Evolutionary conservation across 805 yeast genomes (phyloP).

Genomic region (Yarrowia divulgata): DNA sequence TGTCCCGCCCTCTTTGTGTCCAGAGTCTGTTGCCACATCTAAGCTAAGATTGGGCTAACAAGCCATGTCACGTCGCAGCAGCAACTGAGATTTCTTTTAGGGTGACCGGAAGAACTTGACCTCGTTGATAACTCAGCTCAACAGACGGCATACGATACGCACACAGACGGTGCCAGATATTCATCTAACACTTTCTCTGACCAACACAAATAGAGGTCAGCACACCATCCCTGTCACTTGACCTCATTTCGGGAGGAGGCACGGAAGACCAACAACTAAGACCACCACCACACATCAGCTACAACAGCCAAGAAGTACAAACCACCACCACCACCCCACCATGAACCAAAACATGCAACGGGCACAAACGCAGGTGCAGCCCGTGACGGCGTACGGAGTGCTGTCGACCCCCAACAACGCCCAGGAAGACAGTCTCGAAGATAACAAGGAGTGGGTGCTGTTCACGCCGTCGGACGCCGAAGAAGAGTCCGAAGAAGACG

Average conservation of each 20-base stretch:
- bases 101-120: constrained; percentile 5
- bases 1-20: constrained; percentile 26
- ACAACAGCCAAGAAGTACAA: too few species aligned
- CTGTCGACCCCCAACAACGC: constrained; percentile 18
- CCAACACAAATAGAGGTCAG: not conserved
- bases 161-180: too few species aligned
- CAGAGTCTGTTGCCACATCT: constrained; percentile 32
- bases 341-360: constrained; percentile 36
- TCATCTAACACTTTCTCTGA: too few species aligned
- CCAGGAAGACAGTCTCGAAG: constrained; percentile 38
- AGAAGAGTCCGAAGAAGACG: constrained; percentile 42
- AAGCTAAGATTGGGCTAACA: constrained; percentile 33
- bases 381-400: constrained; percentile 31
- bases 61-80: constrained; percentile 38
- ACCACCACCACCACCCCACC: too few species aligned
- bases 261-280: too few species aligned
- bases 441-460: constrained; percentile 52
- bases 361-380: constrained; percentile 33
- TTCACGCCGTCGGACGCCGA: constrained; percentile 49
- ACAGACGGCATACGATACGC: too few species aligned
- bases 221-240: constrained; percentile 24
- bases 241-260: constrained; percentile 7
- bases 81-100: constrained; percentile 18
- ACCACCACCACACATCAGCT: too few species aligned
- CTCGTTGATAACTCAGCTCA: not conserved